A percentile compares a stretch with the other conserved stretches of the same genome.
Conservation (phyloP, 1,284 basidiomycete species). For the Hymenochaete sp. region DNA sequence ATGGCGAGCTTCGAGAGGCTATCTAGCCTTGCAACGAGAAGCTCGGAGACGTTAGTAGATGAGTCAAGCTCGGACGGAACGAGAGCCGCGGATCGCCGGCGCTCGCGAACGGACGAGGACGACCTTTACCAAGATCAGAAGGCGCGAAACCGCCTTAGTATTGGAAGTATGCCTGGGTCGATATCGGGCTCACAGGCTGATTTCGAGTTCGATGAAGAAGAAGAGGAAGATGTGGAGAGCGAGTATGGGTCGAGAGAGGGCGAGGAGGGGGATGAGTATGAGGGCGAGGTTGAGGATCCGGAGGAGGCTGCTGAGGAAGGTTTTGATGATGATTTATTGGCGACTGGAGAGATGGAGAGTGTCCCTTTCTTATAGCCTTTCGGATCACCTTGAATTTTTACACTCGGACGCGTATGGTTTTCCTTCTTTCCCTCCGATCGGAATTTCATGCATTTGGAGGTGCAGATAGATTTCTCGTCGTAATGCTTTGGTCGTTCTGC, state of each 20-base stretch:
- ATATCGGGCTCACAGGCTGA: conserved; percentile 35
- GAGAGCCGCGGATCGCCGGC: conserved; percentile 38
- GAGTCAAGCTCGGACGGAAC: conserved; percentile 42
- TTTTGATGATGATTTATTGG: conserved; percentile 75
- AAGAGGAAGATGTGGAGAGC: conserved; percentile 28
- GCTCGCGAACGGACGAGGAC: conserved; percentile 23
- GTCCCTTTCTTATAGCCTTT: conserved; percentile 57
- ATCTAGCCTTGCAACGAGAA: conserved; percentile 44
- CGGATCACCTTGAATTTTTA: too few species aligned
- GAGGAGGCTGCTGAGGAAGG: conserved; percentile 51
- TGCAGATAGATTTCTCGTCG: too few species aligned
- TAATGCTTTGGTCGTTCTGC: too few species aligned
- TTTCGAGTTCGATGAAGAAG: conserved; percentile 27
- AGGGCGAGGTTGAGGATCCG: conserved; percentile 30
- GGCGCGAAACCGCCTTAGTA: conserved; percentile 45
- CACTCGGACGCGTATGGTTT: too few species aligned
- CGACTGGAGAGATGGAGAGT: conserved; percentile 77
- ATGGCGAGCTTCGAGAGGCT: conserved; percentile 37
- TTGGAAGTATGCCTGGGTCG: conserved; percentile 79
- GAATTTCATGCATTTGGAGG: too few species aligned
- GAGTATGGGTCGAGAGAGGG: conserved; percentile 29
- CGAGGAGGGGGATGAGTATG: conserved; percentile 33
- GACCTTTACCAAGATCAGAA: conserved; percentile 31
- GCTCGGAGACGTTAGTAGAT: conserved; percentile 31
- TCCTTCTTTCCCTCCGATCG: too few species aligned